A percentile compares a stretch with the other conserved stretches of the same genome.
These are phyloP conservation scores for Stephania cephalantha DNA, from an alignment of 164 flowering plant genomes.

Conservation along the genomic window DNA sequence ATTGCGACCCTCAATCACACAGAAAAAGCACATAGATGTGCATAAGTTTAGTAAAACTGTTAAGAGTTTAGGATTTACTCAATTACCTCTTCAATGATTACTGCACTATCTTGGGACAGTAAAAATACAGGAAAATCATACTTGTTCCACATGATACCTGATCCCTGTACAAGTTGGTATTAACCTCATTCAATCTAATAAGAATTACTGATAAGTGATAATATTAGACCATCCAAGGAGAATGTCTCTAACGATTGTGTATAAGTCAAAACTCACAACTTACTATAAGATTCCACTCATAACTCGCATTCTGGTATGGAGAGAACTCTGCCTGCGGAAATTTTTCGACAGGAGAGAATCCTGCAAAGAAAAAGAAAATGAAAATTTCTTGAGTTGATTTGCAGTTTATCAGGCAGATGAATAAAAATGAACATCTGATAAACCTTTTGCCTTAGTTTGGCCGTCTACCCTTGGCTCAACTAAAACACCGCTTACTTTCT, in stretches of 20 bases:
- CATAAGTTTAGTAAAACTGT: background rate
- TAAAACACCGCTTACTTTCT: slow-evolving; percentile 70
- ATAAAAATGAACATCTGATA: background rate
- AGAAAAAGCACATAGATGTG: background rate
- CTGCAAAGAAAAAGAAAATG: slow-evolving; percentile 28
- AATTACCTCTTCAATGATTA: slow-evolving; percentile 52
- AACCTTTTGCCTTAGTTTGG: slow-evolving; percentile 42
- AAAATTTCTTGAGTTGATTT: background rate
- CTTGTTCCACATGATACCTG: slow-evolving; percentile 69
- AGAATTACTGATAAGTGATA: background rate
- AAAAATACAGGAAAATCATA: slow-evolving; percentile 85
- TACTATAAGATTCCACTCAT: slow-evolving; percentile 69
- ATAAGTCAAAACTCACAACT: slow-evolving; percentile 45
- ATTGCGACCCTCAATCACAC: background rate
- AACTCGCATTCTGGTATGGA: slow-evolving; percentile 49
- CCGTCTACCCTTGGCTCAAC: slow-evolving; percentile 44
- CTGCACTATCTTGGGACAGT: slow-evolving; percentile 50
- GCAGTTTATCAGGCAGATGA: slow-evolving; percentile 4
- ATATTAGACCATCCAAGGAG: background rate
- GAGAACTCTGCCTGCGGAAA: slow-evolving; percentile 86
- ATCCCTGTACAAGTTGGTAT: slow-evolving; percentile 55
- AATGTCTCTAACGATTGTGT: background rate
- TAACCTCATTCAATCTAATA: background rate
- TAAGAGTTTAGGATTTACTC: background rate
- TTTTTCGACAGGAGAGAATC: slow-evolving; percentile 77